Conservation (phyloP, 257 asterid genomes). For the Jacaranda copaia region DNA sequence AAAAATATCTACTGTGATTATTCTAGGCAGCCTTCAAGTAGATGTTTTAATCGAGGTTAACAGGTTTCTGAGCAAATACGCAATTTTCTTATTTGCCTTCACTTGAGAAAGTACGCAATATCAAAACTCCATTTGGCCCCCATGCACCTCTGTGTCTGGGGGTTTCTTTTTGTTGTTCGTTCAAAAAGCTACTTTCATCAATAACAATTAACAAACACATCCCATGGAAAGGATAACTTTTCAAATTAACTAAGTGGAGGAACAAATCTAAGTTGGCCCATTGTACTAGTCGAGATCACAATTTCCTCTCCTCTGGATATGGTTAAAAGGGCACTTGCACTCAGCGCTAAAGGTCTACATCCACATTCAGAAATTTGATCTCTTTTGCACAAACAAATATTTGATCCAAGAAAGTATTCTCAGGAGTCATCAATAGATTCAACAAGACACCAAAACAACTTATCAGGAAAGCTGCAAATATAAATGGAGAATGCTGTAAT, state of each 20-base stretch:
- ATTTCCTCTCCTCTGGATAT: not conserved
- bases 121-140: conserved; percentile 24
- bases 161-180: not conserved
- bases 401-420: not conserved
- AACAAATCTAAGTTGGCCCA: not conserved
- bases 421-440: not conserved
- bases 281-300: not conserved
- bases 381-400: not conserved
- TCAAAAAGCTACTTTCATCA: conserved; percentile 13
- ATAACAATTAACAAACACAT: not conserved
- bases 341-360: not conserved
- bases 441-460: too few species aligned
- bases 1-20: too few species aligned
- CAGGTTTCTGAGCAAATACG: too few species aligned
- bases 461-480: too few species aligned
- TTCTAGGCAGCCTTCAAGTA: too few species aligned
- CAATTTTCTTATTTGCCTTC: not conserved
- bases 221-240: not conserved
- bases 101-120: conserved; percentile 13
- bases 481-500: too few species aligned
- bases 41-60: too few species aligned
- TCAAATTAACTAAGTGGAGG: not conserved
- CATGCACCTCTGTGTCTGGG: not conserved
- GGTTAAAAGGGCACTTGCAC: not conserved
- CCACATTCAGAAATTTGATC: not conserved